Conservation (phyloP, 2,329 filamentous ascomycete genomes). For the Nigrospora sphaerica region DNA sequence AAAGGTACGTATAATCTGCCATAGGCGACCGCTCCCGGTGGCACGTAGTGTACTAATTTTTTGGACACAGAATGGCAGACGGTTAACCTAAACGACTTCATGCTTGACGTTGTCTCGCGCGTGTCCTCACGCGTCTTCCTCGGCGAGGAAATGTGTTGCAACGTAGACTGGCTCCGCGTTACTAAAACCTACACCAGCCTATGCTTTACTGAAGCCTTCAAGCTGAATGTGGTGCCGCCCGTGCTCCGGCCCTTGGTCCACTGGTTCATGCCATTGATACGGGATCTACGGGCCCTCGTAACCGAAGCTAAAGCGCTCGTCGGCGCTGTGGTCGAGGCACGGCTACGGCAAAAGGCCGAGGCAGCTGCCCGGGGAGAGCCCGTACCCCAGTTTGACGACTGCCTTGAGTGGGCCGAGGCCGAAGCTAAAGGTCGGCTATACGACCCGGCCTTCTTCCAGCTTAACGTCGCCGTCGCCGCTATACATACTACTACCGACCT, state of each 20-base stretch:
- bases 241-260: slow-evolving; percentile 33
- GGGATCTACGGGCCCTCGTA: slow-evolving; percentile 27
- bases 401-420: slow-evolving; percentile 36
- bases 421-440: slow-evolving; percentile 23
- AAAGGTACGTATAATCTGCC: too few relatives aligned
- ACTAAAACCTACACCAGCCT: slow-evolving; percentile 34
- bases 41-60: neutral
- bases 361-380: slow-evolving; percentile 17
- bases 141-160: slow-evolving; percentile 33
- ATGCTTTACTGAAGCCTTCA: slow-evolving; percentile 23
- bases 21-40: neutral
- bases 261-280: slow-evolving; percentile 32
- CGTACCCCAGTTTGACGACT: slow-evolving; percentile 26
- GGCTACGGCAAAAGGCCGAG: slow-evolving; percentile 12
- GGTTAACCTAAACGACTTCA: slow-evolving; percentile 23
- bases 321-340: slow-evolving; percentile 20
- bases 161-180: slow-evolving; percentile 39
- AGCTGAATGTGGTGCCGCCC: slow-evolving; percentile 32
- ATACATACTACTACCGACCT: slow-evolving; percentile 34
- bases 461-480: slow-evolving; percentile 28
- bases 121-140: slow-evolving; percentile 43
- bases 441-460: slow-evolving; percentile 17
- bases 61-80: slow-evolving; percentile 28
- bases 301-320: slow-evolving; percentile 27
- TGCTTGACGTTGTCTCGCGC: slow-evolving; percentile 37